Conservation (phyloP, 768 basidiomycete species). For the Porpolomopsis calyptriformis region DNA sequence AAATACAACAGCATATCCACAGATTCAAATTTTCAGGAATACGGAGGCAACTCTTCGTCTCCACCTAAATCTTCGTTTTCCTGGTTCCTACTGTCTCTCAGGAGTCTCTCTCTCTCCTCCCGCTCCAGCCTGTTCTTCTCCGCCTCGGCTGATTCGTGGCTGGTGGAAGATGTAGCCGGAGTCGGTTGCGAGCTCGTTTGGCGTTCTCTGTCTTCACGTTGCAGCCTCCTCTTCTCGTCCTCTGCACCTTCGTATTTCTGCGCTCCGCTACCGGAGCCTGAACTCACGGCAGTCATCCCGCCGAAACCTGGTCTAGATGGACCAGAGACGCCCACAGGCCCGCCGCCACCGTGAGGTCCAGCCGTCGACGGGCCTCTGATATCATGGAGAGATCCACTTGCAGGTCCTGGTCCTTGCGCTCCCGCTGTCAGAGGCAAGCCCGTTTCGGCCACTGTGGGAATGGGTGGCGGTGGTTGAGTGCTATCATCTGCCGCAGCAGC, state of each 20-base stretch:
- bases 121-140: conserved; percentile 57
- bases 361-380: conserved; percentile 31
- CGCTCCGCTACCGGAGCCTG: conserved; percentile 15
- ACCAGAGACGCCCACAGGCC: too few species aligned
- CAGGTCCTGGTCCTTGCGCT: conserved; percentile 50
- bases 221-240: conserved; percentile 40
- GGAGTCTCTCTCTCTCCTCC: conserved; percentile 52
- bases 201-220: conserved; percentile 9
- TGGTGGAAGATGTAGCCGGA: conserved; percentile 8
- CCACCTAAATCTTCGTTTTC: conserved; percentile 9
- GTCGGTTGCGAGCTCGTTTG: not conserved
- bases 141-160: conserved; percentile 44
- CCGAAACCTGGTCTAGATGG: too few species aligned
- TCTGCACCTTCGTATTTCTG: conserved; percentile 33
- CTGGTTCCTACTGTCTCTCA: conserved; percentile 17
- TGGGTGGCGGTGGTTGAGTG: conserved; percentile 15
- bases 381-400: conserved; percentile 51
- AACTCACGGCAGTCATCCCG: conserved; percentile 16
- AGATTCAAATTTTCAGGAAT: conserved; percentile 23
- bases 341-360: too few species aligned
- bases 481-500: conserved; percentile 5
- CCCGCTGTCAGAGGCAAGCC: conserved; percentile 61
- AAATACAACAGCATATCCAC: too few species aligned
- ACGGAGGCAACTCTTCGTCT: conserved; percentile 41
- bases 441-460: conserved; percentile 66